A percentile compares a stretch with the other conserved stretches of the same genome.
phyloP scores from a whole-genome alignment of 768 basidiomycete species.

The Postia placenta region DNA sequence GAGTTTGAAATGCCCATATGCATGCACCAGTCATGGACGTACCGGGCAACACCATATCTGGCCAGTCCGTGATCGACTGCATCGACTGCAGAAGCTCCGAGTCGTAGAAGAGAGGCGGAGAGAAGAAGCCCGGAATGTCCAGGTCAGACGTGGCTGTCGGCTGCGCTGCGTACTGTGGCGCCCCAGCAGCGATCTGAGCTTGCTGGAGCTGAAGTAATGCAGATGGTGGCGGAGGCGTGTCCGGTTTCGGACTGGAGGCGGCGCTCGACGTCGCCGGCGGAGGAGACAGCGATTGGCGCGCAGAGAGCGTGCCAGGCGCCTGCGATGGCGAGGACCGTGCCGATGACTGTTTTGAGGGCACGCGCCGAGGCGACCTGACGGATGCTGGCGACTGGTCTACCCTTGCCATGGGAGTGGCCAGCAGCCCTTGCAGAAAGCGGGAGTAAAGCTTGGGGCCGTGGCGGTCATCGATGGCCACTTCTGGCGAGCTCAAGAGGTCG shows the following conservation, averaged over 20 bases:
- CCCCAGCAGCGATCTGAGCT: constrained; percentile 2
- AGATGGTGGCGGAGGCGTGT: neutral
- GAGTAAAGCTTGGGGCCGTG: constrained; percentile 80
- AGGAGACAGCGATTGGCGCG: constrained; percentile 6
- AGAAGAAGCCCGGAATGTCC: constrained; percentile 35
- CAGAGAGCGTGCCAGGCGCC: neutral
- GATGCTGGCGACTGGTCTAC: constrained; percentile 11
- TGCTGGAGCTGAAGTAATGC: neutral
- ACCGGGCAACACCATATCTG: constrained; percentile 52
- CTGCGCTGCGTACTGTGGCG: neutral
- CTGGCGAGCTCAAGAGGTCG: constrained; percentile 59
- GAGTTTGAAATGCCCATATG: too few species aligned
- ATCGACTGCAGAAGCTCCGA: constrained; percentile 55
- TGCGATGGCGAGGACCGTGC: neutral
- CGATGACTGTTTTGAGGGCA: neutral
- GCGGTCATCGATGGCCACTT: constrained; percentile 73
- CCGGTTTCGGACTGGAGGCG: neutral
- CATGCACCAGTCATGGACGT: neutral
- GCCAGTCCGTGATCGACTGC: constrained; percentile 56
- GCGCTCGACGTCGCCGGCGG: neutral
- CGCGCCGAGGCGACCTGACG: constrained; percentile 4
- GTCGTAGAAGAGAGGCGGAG: constrained; percentile 52
- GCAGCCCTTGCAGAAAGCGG: constrained; percentile 67
- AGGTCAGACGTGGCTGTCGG: neutral
- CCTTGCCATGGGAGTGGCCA: constrained; percentile 32